Conservation (phyloP, 2,329 filamentous ascomycete genomes). For the Zymoseptoria passerinii region DNA sequence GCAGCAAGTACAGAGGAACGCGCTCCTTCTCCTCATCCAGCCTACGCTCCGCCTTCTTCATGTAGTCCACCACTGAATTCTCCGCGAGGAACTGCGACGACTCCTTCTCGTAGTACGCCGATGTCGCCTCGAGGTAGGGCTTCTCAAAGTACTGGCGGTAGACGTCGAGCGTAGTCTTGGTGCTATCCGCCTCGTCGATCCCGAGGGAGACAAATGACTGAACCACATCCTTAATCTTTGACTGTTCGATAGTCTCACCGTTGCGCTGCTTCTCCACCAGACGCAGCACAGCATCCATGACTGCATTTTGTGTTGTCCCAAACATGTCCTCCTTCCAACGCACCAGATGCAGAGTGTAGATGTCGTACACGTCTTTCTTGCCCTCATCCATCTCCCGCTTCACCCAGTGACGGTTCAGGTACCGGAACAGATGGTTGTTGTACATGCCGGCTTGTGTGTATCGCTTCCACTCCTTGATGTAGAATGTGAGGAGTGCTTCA, state of each 20-base stretch:
- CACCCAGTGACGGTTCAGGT: conserved; percentile 97
- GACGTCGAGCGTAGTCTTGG: conserved; percentile 90
- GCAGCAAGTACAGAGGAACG: conserved; percentile 82
- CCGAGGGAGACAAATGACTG: conserved; percentile 92
- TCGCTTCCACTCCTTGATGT: conserved; percentile 92
- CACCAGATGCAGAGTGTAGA: conserved; percentile 92
- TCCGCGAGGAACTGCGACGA: conserved; percentile 91
- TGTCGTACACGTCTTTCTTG: conserved; percentile 96
- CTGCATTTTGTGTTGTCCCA: conserved; percentile 68
- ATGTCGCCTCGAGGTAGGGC: conserved; percentile 81
- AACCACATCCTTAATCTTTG: conserved; percentile 93
- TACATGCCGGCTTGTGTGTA: conserved; percentile 96
- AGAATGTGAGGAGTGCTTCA: conserved; percentile 82
- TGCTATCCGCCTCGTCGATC: conserved; percentile 83
- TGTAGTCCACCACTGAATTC: conserved; percentile 97
- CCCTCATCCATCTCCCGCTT: conserved; percentile 98
- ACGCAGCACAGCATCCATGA: conserved; percentile 92
- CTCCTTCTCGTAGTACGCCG: conserved; percentile 79
- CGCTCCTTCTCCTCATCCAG: conserved; percentile 90
- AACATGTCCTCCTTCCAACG: conserved; percentile 94
- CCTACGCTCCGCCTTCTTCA: conserved; percentile 95
- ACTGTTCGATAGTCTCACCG: conserved; percentile 94
- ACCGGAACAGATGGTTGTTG: conserved; percentile 92
- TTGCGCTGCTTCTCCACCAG: conserved; percentile 95
- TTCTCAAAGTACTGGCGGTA: conserved; percentile 89